Conservation (phyloP, 73 alveolate species). For the Diophrys sp. region DNA sequence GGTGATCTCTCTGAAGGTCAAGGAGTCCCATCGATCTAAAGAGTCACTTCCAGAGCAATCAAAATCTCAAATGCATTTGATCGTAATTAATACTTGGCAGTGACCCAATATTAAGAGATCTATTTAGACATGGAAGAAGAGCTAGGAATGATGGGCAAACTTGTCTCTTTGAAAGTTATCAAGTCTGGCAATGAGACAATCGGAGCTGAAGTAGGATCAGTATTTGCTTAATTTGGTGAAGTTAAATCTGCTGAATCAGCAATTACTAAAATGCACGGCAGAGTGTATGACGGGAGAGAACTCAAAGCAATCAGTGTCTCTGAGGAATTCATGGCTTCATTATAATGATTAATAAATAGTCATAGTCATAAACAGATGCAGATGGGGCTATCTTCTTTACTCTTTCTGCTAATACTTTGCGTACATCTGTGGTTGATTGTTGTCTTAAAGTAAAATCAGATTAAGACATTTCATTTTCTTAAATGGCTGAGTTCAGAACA, state of each 20-base stretch:
- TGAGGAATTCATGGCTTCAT: too few relatives aligned
- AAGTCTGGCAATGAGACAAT: slow-evolving; percentile 48
- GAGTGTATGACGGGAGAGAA: too few relatives aligned
- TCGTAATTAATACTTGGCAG: slow-evolving; percentile 41
- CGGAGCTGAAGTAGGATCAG: slow-evolving; percentile 60
- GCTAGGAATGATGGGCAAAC: slow-evolving; percentile 20
- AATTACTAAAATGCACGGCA: too few relatives aligned
- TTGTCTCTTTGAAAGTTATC: slow-evolving; percentile 36
- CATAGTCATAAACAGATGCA: not conserved
- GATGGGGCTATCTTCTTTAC: not conserved
- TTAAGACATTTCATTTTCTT: not conserved
- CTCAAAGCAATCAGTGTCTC: too few relatives aligned
- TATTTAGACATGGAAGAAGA: slow-evolving; percentile 59
- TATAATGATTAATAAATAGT: too few relatives aligned
- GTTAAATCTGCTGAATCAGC: too few relatives aligned
- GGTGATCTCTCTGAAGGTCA: not conserved
- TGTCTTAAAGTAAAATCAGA: not conserved
- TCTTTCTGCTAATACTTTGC: not conserved
- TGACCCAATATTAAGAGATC: slow-evolving; percentile 45
- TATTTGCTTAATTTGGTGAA: too few relatives aligned
- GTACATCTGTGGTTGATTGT: not conserved
- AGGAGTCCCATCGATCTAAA: slow-evolving; percentile 9
- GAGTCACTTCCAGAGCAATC: slow-evolving; percentile 13
- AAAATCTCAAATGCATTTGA: slow-evolving; percentile 53
- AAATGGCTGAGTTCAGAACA: not conserved